These are phyloP conservation scores for Xenosphaeropsis pyriputrescens DNA, from an alignment of 2,329 filamentous ascomycete species.

Conservation along the genomic window DNA sequence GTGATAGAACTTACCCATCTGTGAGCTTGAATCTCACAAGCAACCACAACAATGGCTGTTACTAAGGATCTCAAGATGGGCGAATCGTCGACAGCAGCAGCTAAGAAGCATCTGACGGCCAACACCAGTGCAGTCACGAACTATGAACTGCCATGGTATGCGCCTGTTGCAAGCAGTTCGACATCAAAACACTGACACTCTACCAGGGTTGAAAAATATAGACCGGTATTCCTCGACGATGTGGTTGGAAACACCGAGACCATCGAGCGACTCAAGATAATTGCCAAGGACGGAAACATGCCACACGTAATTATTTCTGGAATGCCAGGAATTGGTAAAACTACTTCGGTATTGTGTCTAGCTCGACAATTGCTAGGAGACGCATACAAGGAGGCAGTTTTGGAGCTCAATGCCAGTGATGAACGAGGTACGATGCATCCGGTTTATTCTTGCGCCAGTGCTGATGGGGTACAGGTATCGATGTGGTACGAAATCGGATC, in stretches of 20 bases:
- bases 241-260: constrained; percentile 97
- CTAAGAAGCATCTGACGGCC: constrained; percentile 37
- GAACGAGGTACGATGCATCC: constrained; percentile 50
- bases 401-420: constrained; percentile 93
- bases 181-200: constrained; percentile 8
- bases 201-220: constrained; percentile 91
- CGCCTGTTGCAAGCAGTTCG: background rate
- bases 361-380: constrained; percentile 84
- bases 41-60: constrained; percentile 2
- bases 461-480: constrained; percentile 50
- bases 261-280: constrained; percentile 93
- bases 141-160: constrained; percentile 70
- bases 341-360: constrained; percentile 85
- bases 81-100: constrained; percentile 43
- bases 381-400: constrained; percentile 90
- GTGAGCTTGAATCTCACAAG: background rate
- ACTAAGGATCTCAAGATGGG: constrained; percentile 24
- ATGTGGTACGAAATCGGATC: constrained; percentile 92
- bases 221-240: constrained; percentile 88
- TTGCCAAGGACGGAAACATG: constrained; percentile 98
- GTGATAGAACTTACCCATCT: too few relatives aligned
- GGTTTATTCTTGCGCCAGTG: background rate
- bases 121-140: constrained; percentile 33
- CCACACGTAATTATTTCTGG: constrained; percentile 98
- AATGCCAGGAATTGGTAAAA: constrained; percentile 98